Evolutionary conservation across 139 green algal genomes (phyloP).

Genomic region (Pedinophyceae sp.): DNA sequence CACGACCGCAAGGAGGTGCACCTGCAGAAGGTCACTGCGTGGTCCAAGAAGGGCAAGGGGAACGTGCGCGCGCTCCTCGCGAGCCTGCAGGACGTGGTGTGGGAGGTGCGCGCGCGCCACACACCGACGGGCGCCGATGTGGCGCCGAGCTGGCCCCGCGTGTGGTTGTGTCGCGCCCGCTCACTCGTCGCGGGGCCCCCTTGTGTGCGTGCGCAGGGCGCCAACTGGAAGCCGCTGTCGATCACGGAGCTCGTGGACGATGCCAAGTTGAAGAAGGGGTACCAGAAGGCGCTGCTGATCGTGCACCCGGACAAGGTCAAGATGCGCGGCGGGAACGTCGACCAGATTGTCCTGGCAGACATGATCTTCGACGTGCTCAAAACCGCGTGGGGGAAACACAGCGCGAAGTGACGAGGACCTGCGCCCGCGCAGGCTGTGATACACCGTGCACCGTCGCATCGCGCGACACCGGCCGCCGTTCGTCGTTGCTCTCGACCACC

Average conservation of each 20-base stretch:
- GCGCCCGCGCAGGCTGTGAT: constrained; percentile 1
- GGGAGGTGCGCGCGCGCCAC: constrained; percentile 18
- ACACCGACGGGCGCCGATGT: not conserved
- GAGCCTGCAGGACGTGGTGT: constrained; percentile 72
- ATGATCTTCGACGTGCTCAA: constrained; percentile 86
- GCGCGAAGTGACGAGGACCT: constrained; percentile 9
- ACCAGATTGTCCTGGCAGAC: constrained; percentile 72
- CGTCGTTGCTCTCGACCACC: too few species aligned
- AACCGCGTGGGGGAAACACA: constrained; percentile 48
- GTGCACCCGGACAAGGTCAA: constrained; percentile 92
- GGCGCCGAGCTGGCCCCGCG: not conserved
- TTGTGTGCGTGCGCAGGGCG: constrained; percentile 25
- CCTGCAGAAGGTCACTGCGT: constrained; percentile 16
- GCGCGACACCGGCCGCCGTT: too few species aligned
- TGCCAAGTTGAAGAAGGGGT: constrained; percentile 54
- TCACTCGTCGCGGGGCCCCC: not conserved
- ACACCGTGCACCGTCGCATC: constrained; percentile 29
- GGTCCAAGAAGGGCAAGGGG: constrained; percentile 21
- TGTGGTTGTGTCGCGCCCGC: not conserved
- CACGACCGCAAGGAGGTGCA: constrained; percentile 19
- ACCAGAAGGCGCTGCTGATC: constrained; percentile 80
- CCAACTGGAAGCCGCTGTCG: constrained; percentile 46
- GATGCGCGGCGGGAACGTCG: constrained; percentile 57
- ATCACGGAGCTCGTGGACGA: constrained; percentile 74
- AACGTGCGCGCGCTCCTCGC: constrained; percentile 78